phyloP scores from a whole-genome alignment of 2,329 filamentous ascomycete species.

The Cadophora malorum region DNA sequence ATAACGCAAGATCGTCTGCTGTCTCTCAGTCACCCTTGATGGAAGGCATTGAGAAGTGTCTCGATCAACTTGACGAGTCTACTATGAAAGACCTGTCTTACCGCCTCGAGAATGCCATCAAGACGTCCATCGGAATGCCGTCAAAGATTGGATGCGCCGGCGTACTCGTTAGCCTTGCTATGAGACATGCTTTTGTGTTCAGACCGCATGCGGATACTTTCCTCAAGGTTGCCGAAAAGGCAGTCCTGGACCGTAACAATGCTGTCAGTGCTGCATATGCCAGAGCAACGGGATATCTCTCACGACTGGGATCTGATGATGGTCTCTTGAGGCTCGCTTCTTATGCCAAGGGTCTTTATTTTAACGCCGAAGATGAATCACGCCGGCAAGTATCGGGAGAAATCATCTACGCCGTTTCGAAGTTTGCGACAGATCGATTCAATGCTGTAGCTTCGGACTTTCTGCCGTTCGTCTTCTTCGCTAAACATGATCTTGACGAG shows the following conservation, averaged over 20 bases:
- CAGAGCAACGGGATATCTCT: slow-evolving; percentile 82
- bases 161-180: slow-evolving; percentile 83
- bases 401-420: slow-evolving; percentile 81
- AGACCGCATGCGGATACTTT: slow-evolving; percentile 77
- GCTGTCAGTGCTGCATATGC: slow-evolving; percentile 92
- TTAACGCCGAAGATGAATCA: slow-evolving; percentile 78
- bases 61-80: slow-evolving; percentile 80
- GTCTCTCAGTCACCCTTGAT: slow-evolving; percentile 89
- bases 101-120: slow-evolving; percentile 78
- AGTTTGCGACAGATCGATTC: slow-evolving; percentile 89
- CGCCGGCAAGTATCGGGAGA: slow-evolving; percentile 80
- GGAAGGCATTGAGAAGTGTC: slow-evolving; percentile 87
- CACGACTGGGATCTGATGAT: slow-evolving; percentile 62
- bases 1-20: slow-evolving; percentile 81
- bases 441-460: slow-evolving; percentile 75
- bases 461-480: slow-evolving; percentile 87
- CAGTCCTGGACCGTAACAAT: slow-evolving; percentile 89
- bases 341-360: slow-evolving; percentile 73
- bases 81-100: slow-evolving; percentile 79
- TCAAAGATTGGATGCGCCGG: slow-evolving; percentile 92
- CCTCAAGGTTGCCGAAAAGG: slow-evolving; percentile 78
- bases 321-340: slow-evolving; percentile 58
- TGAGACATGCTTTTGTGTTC: slow-evolving; percentile 78
- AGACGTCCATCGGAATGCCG: slow-evolving; percentile 85
- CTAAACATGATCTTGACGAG: slow-evolving; percentile 82